These are phyloP conservation scores for Starmerella vitae DNA, from an alignment of 805 yeast species.

Conservation along the genomic window DNA sequence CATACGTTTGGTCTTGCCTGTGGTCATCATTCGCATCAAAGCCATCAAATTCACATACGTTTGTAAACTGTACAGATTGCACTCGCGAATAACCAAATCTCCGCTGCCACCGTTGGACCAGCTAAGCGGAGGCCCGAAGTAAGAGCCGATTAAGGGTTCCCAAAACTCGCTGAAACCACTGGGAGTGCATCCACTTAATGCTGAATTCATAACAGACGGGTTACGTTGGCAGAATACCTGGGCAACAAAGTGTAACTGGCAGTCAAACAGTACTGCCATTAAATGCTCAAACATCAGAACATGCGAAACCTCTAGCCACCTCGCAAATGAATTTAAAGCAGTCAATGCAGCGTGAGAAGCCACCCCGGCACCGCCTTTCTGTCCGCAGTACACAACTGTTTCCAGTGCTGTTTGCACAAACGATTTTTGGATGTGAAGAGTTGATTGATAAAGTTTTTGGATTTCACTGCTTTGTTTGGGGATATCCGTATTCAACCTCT, in stretches of 20 bases:
- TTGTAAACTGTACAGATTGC: slow-evolving; percentile 21
- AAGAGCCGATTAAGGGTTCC: not conserved
- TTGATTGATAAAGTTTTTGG: slow-evolving; percentile 43
- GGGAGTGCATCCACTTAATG: slow-evolving; percentile 5
- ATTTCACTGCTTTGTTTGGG: slow-evolving; percentile 36
- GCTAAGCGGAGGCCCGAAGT: slow-evolving; percentile 4
- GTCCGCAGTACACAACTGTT: slow-evolving; percentile 30
- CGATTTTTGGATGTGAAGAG: slow-evolving; percentile 46
- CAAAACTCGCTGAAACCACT: slow-evolving; percentile 4
- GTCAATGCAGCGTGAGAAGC: slow-evolving; percentile 16
- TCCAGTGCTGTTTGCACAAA: slow-evolving; percentile 52
- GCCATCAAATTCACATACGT: slow-evolving; percentile 37
- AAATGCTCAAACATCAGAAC: slow-evolving; percentile 66
- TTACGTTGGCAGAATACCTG: slow-evolving; percentile 26
- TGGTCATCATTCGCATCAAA: slow-evolving; percentile 43
- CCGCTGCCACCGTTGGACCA: slow-evolving; percentile 6
- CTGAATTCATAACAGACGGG: slow-evolving; percentile 14
- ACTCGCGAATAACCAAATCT: slow-evolving; percentile 11
- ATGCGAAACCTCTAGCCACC: slow-evolving; percentile 73
- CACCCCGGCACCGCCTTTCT: slow-evolving; percentile 9
- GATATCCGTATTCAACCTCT: slow-evolving; percentile 35
- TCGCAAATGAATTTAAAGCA: slow-evolving; percentile 32
- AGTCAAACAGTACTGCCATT: slow-evolving; percentile 58
- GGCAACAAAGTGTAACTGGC: slow-evolving; percentile 37
- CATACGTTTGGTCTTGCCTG: slow-evolving; percentile 61